Evolutionary conservation across 2,329 filamentous ascomycete genomes (phyloP), one percentile per base, ranked within the genome.

Genomic region (Samsoniella hepiali): DNA sequence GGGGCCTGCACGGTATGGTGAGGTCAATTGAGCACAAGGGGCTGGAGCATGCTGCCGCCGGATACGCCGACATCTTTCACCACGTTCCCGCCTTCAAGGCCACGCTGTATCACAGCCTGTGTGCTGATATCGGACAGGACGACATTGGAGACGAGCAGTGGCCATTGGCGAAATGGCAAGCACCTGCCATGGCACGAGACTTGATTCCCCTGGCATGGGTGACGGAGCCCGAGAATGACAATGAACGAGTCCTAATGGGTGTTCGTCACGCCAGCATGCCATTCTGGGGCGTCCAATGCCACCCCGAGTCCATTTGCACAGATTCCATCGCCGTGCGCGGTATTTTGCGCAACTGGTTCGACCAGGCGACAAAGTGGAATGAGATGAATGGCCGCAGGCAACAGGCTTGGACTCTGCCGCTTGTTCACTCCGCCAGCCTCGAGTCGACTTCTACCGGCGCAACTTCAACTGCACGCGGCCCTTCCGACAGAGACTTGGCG

Each of bases 221-320:
- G 2, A 78, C 81, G 40, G 81, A 84, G 67, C 72, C 75, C 6
- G 71, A 75, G 1, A 70, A 72, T 11, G 69, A 67, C 10, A 68
- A 70, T 9, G 82, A 85, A 70, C 77, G 82, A 49, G 82, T 93
- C 3, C 75, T 95, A n/a, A 96, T 96, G 91, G 91, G 84, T 0
- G 86, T 88, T 17, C 85, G 82, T 66, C 92, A 96, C 73, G 76
- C 73, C 22, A 71, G 67, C 1, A 88, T 86, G 67, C 93, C 93
- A 0, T 90, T 94, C 67, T 96, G 90, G 88, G 93, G 90, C 0
- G 81, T 97, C 22, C 93, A 97, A 72, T 97, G 95, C 69, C 93
- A 97, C 71, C 93, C 93, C 0, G 93, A 97, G 74, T 96, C 91
- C 0, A 85, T 92, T 15, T 96, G 92, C 73, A 96, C 93, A 4